Evolutionary conservation across 805 yeast species (phyloP), one percentile per base, ranked within the genome.

Genomic region (Kazachstania kunashirensis): DNA sequence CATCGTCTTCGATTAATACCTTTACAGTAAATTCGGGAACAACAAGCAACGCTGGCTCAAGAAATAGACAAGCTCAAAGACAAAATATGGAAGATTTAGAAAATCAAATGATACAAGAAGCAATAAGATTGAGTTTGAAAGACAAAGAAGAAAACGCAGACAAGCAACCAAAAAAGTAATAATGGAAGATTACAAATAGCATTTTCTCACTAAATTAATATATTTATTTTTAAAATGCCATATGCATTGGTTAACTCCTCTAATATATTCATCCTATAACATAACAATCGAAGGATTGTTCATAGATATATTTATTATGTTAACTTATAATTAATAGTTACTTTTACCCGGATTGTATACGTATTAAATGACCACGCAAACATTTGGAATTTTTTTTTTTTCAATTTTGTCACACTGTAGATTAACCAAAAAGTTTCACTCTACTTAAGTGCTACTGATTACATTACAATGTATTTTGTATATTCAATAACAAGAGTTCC

Each of bases 61-160:
- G 42, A 43, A 20, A 47, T 49, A 40, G 14, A 17, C 33, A 29
- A 24, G 17, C 24, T 5, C 15, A 18, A 12, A 28, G 38, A 40
- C 17, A 74, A 70, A 28, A 36, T 7, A 37, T 43, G 21, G 44
- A 46, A 8, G 77, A 72, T 21, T 44, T 77, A 31, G 84, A 86
- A 55, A 82, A 82, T 39, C 66, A 79, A 47, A 82, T 85, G 95
- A 67, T 86, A 33, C 81, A 81, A 48, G 88, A 84, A 52, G 96
- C 95, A 0, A 68, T 86, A 58, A 65, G 84, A 44, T 63, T 84
- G 33, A 79, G 88, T 32, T 56, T 85, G 27, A 21, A 34, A 24
- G 37, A 34, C 16, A 57, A 79, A 30, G 94, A 84, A 12, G 25
- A 29, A 8, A 26, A 35, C 12, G 14, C 19, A 15, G 14, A 9